phyloP scores from a whole-genome alignment of 768 basidiomycete genomes.

The Gelatoporia subvermispora region DNA sequence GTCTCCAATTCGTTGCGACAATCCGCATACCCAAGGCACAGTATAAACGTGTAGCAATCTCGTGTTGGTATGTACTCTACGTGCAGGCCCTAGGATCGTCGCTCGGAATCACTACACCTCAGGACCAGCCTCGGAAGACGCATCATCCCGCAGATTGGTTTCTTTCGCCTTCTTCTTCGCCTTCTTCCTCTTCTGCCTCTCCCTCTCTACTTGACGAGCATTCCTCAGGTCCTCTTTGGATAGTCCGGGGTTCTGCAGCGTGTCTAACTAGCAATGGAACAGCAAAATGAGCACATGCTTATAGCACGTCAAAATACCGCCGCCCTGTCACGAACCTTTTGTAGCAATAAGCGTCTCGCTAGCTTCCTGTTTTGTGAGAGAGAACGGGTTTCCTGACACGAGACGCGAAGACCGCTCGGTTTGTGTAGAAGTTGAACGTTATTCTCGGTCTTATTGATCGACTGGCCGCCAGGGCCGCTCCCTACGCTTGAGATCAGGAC shows the following conservation, averaged over 20 bases:
- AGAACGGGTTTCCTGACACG: conserved; percentile 87
- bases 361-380: conserved; percentile 71
- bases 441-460: conserved; percentile 91
- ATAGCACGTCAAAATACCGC: neutral
- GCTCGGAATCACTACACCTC: too few relatives aligned
- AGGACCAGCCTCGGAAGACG: too few relatives aligned
- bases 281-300: neutral
- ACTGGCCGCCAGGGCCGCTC: conserved; percentile 93
- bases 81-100: neutral
- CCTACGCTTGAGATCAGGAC: conserved; percentile 40
- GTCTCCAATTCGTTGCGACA: too few relatives aligned
- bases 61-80: neutral
- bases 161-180: conserved; percentile 49
- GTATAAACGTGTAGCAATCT: neutral
- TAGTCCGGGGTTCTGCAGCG: conserved; percentile 67
- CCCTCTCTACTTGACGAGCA: conserved; percentile 73
- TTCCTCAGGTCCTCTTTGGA: conserved; percentile 64
- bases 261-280: conserved; percentile 53
- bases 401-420: conserved; percentile 82
- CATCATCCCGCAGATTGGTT: too few relatives aligned
- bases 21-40: neutral
- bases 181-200: conserved; percentile 72
- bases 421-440: conserved; percentile 87
- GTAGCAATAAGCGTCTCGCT: conserved; percentile 66
- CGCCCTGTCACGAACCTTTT: conserved; percentile 47